These are phyloP conservation scores for Fraxinus latifolia DNA, from an alignment of 305 asterid species.

Conservation along the genomic window DNA sequence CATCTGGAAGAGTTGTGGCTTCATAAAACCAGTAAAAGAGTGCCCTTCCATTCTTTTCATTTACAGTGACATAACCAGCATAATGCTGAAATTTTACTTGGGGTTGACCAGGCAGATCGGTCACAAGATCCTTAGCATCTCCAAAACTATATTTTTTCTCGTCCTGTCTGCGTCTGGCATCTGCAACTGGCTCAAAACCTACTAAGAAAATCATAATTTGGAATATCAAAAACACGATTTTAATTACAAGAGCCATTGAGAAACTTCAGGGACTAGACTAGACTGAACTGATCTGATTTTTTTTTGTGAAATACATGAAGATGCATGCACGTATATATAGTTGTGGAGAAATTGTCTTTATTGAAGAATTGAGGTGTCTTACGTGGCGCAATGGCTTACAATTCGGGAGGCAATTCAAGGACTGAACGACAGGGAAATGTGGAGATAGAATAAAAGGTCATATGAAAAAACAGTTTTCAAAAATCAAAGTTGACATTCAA, in stretches of 20 bases:
- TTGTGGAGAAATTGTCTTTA: slow-evolving; percentile 32
- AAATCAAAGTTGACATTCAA: neutral
- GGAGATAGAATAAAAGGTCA: neutral
- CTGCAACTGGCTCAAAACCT: slow-evolving; percentile 31
- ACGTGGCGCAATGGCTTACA: slow-evolving; percentile 33
- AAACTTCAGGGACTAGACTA: slow-evolving; percentile 27
- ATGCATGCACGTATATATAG: slow-evolving; percentile 47
- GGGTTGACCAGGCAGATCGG: slow-evolving; percentile 76
- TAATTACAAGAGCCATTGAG: slow-evolving; percentile 42
- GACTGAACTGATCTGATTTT: neutral
- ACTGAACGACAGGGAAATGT: neutral
- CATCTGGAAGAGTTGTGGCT: slow-evolving; percentile 46
- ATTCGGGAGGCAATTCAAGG: slow-evolving; percentile 29
- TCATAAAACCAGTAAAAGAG: slow-evolving; percentile 96
- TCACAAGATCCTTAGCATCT: slow-evolving; percentile 50
- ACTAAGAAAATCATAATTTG: slow-evolving; percentile 31
- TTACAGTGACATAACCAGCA: slow-evolving; percentile 75
- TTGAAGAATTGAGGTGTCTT: slow-evolving; percentile 26
- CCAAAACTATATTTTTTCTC: slow-evolving; percentile 29
- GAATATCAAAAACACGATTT: slow-evolving; percentile 31
- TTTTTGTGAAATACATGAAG: slow-evolving; percentile 30
- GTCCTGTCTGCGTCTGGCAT: slow-evolving; percentile 39
- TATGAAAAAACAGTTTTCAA: neutral
- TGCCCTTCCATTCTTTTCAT: slow-evolving; percentile 66
- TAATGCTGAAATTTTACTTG: slow-evolving; percentile 59